Evolutionary conservation across 139 green algal species (phyloP).

Genomic region (Picochlorum sp.): DNA sequence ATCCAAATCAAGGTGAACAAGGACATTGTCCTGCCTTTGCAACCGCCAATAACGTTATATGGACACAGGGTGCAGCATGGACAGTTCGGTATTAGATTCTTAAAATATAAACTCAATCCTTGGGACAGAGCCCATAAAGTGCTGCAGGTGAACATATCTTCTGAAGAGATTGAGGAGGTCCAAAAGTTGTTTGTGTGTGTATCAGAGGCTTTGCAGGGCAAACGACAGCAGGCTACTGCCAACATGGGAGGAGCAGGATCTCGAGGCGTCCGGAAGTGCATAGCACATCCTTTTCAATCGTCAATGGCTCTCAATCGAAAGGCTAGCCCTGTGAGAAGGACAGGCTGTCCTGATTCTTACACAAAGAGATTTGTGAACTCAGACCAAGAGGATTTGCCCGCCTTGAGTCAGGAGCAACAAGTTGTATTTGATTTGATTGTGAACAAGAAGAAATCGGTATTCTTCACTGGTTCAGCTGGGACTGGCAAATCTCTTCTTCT

Average conservation of each 20-base stretch:
- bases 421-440: constrained; percentile 28
- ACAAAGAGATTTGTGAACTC: constrained; percentile 2
- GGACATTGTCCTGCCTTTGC: constrained; percentile 18
- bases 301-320: constrained; percentile 1
- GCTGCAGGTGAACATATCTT: constrained; percentile 13
- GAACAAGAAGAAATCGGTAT: constrained; percentile 31
- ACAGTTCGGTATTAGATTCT: constrained; percentile 29
- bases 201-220: not conserved
- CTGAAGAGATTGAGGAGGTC: constrained; percentile 10
- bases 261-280: not conserved
- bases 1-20: constrained; percentile 1
- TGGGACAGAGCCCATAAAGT: constrained; percentile 19
- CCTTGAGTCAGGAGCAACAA: constrained; percentile 35
- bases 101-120: constrained; percentile 18
- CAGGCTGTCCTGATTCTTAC: constrained; percentile 2
- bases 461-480: constrained; percentile 54
- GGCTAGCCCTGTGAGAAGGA: not conserved
- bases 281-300: not conserved
- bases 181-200: too few relatives aligned
- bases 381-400: constrained; percentile 19
- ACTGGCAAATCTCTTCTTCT: constrained; percentile 64
- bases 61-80: constrained; percentile 14
- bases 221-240: too few relatives aligned
- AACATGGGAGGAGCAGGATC: too few relatives aligned
- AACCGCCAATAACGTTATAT: constrained; percentile 23